Percentiles rank a stretch among this genome's conserved stretches.
These are phyloP conservation scores for Moricandia arvensis DNA, from an alignment of 345 rosid species.

Conservation along the genomic window DNA sequence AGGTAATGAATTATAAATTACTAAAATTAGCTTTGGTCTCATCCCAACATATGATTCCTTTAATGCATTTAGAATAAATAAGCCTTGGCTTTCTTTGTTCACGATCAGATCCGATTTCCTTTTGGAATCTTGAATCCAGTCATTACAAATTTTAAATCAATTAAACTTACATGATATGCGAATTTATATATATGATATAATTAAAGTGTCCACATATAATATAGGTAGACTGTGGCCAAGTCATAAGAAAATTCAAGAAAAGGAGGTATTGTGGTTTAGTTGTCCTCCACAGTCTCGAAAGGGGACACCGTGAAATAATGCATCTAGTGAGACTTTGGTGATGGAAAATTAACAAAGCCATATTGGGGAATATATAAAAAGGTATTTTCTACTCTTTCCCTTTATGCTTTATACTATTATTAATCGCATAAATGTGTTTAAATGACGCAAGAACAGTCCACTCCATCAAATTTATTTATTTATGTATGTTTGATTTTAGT, in stretches of 20 bases:
- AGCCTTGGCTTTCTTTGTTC: constrained; percentile 10
- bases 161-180: background rate
- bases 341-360: constrained; percentile 22
- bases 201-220: background rate
- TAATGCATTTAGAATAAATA: constrained; percentile 17
- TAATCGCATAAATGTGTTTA: constrained; percentile 13
- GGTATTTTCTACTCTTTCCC: background rate
- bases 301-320: constrained; percentile 16
- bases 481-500: constrained; percentile 3
- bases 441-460: constrained; percentile 29
- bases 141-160: background rate
- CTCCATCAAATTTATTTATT: constrained; percentile 5
- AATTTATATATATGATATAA: background rate
- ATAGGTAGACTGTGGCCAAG: background rate
- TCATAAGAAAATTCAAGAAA: background rate
- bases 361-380: constrained; percentile 10
- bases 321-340: constrained; percentile 30
- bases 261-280: constrained; percentile 27
- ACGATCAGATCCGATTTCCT: constrained; percentile 25
- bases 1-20: background rate
- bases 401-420: background rate
- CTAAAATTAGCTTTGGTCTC: constrained; percentile 2
- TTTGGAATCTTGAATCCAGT: constrained; percentile 27
- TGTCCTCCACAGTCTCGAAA: constrained; percentile 28
- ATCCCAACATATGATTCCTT: constrained; percentile 10